phyloP scores from a whole-genome alignment of 495 filamentous ascomycete genomes.

The Penicillium macrosclerotiorum region DNA sequence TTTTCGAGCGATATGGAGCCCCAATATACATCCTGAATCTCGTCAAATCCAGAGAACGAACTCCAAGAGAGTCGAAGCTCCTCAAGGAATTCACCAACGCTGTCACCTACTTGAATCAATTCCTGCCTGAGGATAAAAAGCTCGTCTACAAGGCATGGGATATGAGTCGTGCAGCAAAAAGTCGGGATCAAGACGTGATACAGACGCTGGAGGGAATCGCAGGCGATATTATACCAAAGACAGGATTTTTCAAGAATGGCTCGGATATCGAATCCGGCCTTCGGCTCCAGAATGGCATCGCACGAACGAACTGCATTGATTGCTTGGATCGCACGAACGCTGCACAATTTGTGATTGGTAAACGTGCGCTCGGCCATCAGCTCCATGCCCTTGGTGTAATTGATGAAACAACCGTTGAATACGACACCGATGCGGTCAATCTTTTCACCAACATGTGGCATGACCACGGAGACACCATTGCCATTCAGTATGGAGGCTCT shows the following conservation, averaged over 20 bases:
- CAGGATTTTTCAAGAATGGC: constrained; percentile 94
- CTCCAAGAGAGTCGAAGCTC: constrained; percentile 89
- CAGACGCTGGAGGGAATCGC: constrained; percentile 84
- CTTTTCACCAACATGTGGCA: constrained; percentile 95
- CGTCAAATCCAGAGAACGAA: constrained; percentile 85
- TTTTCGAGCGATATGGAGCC: constrained; percentile 90
- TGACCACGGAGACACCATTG: constrained; percentile 95
- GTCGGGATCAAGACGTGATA: constrained; percentile 95
- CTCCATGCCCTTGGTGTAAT: constrained; percentile 91
- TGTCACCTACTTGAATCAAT: constrained; percentile 92
- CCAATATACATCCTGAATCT: constrained; percentile 92
- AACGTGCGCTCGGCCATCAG: constrained; percentile 87
- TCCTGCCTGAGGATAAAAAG: constrained; percentile 77
- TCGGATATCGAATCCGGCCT: constrained; percentile 59
- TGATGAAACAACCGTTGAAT: constrained; percentile 73
- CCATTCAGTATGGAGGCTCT: constrained; percentile 95
- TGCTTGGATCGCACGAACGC: constrained; percentile 96
- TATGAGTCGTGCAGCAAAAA: constrained; percentile 95
- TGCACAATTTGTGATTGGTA: constrained; percentile 97
- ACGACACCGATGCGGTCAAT: constrained; percentile 93
- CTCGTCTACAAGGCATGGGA: constrained; percentile 95
- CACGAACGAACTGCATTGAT: constrained; percentile 96
- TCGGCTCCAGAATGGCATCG: constrained; percentile 85
- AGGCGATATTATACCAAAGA: constrained; percentile 77
- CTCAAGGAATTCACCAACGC: constrained; percentile 84